Evolutionary conservation across 208 protist species (phyloP).

Genomic region (Leptomonas seymouri): DNA sequence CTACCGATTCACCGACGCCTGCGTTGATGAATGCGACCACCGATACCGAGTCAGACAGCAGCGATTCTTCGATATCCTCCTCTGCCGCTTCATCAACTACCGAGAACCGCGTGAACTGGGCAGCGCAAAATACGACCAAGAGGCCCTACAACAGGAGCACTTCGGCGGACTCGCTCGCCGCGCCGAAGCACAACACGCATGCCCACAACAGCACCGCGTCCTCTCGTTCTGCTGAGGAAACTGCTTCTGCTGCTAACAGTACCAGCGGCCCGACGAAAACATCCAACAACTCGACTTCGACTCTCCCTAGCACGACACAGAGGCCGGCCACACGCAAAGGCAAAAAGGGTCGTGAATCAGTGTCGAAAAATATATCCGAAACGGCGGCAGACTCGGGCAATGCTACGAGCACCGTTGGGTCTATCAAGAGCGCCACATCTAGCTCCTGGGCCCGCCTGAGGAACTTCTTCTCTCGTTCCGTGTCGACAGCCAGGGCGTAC

Average conservation of each 20-base stretch:
- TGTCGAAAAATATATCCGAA: conserved; percentile 3
- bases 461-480: background rate
- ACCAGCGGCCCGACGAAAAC: background rate
- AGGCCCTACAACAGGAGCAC: background rate
- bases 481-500: background rate
- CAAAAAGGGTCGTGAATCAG: conserved; percentile 3
- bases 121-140: too few species aligned
- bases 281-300: background rate
- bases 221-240: background rate
- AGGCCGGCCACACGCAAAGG: conserved; percentile 4
- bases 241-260: background rate
- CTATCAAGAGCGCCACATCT: background rate
- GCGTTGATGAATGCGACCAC: too few species aligned
- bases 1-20: too few species aligned
- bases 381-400: background rate
- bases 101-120: too few species aligned
- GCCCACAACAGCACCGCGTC: background rate
- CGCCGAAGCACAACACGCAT: background rate
- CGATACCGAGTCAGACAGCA: too few species aligned
- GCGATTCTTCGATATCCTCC: too few species aligned
- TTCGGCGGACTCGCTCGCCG: background rate
- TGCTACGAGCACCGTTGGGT: background rate
- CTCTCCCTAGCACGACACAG: conserved; percentile 8
- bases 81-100: too few species aligned
- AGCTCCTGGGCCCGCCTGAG: conserved; percentile 2